A percentile compares a stretch with the other conserved stretches of the same genome.
phyloP scores from a whole-genome alignment of 1,139 yeast species.

The Lodderomyces beijingensis region DNA sequence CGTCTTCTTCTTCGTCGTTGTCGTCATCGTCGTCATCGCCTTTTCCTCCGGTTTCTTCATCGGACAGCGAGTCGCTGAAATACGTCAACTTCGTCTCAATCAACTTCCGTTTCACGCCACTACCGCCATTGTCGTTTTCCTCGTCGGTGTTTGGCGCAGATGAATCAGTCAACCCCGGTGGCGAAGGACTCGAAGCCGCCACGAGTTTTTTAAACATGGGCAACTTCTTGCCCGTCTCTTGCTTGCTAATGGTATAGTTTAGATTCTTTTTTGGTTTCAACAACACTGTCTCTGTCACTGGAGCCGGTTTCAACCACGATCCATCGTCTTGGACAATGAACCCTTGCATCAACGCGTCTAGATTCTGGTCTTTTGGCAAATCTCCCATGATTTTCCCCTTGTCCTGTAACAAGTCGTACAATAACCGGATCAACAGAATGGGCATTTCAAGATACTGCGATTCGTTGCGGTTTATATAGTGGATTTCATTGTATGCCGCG shows the following conservation, averaged over 20 bases:
- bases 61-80: constrained; percentile 46
- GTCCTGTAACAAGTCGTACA: constrained; percentile 37
- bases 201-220: constrained; percentile 27
- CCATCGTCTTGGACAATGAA: constrained; percentile 39
- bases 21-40: constrained; percentile 24
- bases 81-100: constrained; percentile 45
- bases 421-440: constrained; percentile 33
- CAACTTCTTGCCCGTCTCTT: constrained; percentile 11
- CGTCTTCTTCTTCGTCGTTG: not conserved
- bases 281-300: constrained; percentile 20
- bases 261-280: constrained; percentile 7
- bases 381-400: constrained; percentile 54
- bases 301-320: constrained; percentile 45
- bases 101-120: constrained; percentile 38
- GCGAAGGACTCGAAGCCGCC: constrained; percentile 2
- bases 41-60: constrained; percentile 35
- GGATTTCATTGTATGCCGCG: constrained; percentile 44
- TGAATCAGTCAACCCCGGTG: constrained; percentile 41
- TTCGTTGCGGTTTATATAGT: constrained; percentile 56
- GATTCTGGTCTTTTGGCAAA: constrained; percentile 44
- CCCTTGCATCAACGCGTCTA: constrained; percentile 63
- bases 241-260: not conserved
- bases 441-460: constrained; percentile 36
- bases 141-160: constrained; percentile 31
- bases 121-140: constrained; percentile 29